Evolutionary conservation across 2,329 filamentous ascomycete genomes (phyloP).

Genomic region (Aspergillus cejpii): DNA sequence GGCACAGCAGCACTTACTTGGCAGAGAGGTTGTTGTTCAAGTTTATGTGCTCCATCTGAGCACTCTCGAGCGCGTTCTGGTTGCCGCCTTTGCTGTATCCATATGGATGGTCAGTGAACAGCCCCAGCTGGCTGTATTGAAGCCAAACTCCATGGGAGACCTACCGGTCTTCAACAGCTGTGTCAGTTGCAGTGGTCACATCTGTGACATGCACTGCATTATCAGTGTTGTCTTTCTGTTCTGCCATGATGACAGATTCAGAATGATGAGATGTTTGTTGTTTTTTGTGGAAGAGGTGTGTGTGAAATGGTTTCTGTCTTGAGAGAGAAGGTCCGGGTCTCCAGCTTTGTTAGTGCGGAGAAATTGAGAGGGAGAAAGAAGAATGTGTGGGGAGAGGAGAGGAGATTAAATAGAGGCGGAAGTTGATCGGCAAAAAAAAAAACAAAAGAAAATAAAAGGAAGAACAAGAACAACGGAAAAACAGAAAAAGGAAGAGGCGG

Average conservation of each 20-base stretch:
- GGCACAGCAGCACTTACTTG: constrained; percentile 17
- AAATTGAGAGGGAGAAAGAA: constrained; percentile 2
- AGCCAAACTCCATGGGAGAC: not conserved
- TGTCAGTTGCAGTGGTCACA: too few relatives aligned
- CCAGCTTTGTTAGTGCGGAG: not conserved
- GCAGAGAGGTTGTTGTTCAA: constrained; percentile 26
- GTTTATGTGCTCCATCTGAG: constrained; percentile 20
- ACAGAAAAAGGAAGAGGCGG: not conserved
- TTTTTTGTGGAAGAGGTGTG: not conserved
- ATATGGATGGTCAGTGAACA: not conserved
- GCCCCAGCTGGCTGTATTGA: not conserved
- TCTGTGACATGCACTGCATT: constrained; percentile 5
- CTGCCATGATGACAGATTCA: constrained; percentile 9
- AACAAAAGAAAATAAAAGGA: constrained; percentile 1
- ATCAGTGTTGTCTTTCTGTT: constrained; percentile 8
- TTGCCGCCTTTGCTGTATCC: constrained; percentile 8
- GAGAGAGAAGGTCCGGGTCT: not conserved
- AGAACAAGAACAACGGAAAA: constrained; percentile 3
- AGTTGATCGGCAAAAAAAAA: constrained; percentile 3
- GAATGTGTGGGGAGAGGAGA: constrained; percentile 6
- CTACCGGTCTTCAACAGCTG: constrained; percentile 9
- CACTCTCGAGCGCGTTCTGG: constrained; percentile 18
- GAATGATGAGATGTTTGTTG: not conserved
- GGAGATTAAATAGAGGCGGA: not conserved
- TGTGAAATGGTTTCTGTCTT: not conserved